Percentiles rank a stretch among this genome's conserved stretches.
Evolutionary conservation across 345 rosid genomes (phyloP).

Genomic region (Leavenworthia alabamica): DNA sequence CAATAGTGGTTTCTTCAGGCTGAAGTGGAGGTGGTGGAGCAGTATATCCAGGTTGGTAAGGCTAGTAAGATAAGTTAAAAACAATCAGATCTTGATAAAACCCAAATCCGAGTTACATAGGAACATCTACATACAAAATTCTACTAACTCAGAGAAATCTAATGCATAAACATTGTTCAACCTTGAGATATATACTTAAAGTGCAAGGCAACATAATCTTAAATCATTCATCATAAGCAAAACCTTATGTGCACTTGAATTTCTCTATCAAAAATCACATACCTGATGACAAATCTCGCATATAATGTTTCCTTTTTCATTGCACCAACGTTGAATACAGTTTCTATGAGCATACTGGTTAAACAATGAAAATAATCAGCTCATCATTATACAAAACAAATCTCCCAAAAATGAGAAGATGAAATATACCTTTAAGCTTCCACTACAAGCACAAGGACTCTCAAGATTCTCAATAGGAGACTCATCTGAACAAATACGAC

Average conservation of each 20-base stretch:
- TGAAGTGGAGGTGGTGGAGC: conserved; percentile 57
- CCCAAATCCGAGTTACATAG: background rate
- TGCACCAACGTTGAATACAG: conserved; percentile 96
- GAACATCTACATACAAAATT: background rate
- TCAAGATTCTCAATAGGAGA: conserved; percentile 60
- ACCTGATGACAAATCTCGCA: conserved; percentile 98
- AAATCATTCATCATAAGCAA: background rate
- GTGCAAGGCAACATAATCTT: background rate
- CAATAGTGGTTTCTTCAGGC: conserved; percentile 67
- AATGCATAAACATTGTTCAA: background rate
- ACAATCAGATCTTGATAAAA: conserved; percentile 6
- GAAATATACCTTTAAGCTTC: conserved; percentile 69
- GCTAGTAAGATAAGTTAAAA: conserved; percentile 33
- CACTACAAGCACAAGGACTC: conserved; percentile 82
- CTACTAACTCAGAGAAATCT: background rate
- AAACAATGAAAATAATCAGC: background rate
- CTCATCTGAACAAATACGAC: conserved; percentile 97
- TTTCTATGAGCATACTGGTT: conserved; percentile 78
- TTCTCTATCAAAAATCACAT: background rate
- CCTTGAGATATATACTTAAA: background rate
- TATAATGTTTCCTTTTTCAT: conserved; percentile 75
- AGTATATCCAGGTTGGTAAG: conserved; percentile 73
- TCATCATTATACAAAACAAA: no score
- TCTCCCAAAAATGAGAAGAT: background rate
- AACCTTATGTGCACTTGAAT: background rate